Evolutionary conservation across 495 filamentous ascomycete species (phyloP).

Genomic region (Neurospora tetraspora): DNA sequence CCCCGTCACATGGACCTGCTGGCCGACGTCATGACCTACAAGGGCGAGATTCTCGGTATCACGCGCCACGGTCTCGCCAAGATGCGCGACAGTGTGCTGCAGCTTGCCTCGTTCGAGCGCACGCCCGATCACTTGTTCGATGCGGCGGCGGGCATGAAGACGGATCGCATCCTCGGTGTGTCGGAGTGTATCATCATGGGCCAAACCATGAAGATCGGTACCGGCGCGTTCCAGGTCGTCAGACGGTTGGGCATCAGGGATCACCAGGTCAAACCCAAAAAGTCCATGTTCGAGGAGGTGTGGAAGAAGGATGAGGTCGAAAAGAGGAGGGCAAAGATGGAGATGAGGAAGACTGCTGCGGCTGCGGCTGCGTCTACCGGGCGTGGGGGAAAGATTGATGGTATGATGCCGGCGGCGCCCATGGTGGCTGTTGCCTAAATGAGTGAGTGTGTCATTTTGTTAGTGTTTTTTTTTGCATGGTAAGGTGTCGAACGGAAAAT

Average conservation of each 20-base stretch:
- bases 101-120: conserved; percentile 96
- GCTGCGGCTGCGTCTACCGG: conserved; percentile 5
- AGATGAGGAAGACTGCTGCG: conserved; percentile 8
- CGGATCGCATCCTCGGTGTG: conserved; percentile 82
- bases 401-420: not conserved
- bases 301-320: conserved; percentile 43
- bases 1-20: conserved; percentile 97
- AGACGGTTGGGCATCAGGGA: conserved; percentile 59
- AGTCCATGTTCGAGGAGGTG: conserved; percentile 67
- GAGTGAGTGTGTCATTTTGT: not conserved
- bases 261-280: conserved; percentile 50
- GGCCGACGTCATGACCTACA: conserved; percentile 99
- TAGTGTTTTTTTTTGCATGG: not conserved
- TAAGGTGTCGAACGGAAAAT: not conserved
- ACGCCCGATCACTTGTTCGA: conserved; percentile 97
- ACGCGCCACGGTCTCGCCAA: conserved; percentile 93
- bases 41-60: conserved; percentile 94
- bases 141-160: conserved; percentile 81
- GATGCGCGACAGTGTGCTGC: conserved; percentile 90
- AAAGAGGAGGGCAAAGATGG: conserved; percentile 20
- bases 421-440: not conserved
- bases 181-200: conserved; percentile 98
- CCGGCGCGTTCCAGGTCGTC: conserved; percentile 83
- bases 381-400: not conserved
- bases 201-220: conserved; percentile 81